Evolutionary conservation across 306 rosid species (phyloP).

Genomic region (Sophora flavescens): DNA sequence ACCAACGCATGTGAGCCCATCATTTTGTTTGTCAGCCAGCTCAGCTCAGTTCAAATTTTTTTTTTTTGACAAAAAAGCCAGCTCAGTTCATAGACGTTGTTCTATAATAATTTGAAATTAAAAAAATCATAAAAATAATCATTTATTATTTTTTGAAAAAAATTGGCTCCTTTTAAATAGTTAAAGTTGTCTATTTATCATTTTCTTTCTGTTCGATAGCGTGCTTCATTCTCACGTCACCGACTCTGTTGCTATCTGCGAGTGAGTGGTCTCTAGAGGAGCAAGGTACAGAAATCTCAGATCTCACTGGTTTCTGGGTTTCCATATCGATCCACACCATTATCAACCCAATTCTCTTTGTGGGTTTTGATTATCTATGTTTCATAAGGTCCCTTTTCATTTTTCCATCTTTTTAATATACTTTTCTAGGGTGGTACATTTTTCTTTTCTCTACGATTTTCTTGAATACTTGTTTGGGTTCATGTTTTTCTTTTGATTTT

Average conservation of each 20-base stretch:
- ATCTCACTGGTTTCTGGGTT: conserved; percentile 32
- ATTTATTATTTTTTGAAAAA: neutral
- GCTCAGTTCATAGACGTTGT: neutral
- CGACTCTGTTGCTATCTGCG: conserved; percentile 39
- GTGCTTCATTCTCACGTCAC: conserved; percentile 33
- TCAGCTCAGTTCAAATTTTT: too few relatives aligned
- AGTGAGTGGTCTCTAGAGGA: conserved; percentile 29
- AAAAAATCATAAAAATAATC: neutral
- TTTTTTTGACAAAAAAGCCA: neutral
- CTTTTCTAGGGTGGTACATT: neutral
- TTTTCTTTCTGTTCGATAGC: neutral
- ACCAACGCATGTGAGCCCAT: conserved; percentile 32
- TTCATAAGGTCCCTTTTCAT: neutral
- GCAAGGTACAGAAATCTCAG: conserved; percentile 38
- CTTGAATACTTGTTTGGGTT: conserved; percentile 16
- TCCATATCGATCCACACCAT: conserved; percentile 40
- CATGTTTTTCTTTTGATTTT: neutral
- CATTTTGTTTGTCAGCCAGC: neutral
- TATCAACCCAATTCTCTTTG: neutral
- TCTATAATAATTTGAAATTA: neutral
- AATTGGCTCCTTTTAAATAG: conserved; percentile 13
- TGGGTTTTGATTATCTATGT: conserved; percentile 18
- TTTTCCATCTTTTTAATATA: neutral
- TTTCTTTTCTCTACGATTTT: neutral
- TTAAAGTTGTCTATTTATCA: neutral